Evolutionary conservation across 1,139 yeast genomes (phyloP).

Genomic region (Scheffersomyces illinoinensis): DNA sequence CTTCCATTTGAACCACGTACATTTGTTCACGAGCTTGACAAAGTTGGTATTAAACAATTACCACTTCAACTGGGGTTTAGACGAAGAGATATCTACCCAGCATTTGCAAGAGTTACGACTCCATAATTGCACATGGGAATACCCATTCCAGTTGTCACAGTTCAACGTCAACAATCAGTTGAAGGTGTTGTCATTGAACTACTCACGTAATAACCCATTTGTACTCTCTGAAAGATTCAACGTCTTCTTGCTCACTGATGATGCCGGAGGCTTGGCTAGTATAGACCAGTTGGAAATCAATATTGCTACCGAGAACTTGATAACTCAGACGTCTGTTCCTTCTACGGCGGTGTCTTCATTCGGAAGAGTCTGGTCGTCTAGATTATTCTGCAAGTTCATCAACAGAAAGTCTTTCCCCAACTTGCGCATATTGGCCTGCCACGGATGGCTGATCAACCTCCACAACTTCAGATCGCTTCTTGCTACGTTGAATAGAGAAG

Average conservation of each 20-base stretch:
- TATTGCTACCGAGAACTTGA: constrained; percentile 8
- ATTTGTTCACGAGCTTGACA: constrained; percentile 20
- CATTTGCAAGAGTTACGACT: constrained; percentile 17
- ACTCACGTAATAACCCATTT: constrained; percentile 31
- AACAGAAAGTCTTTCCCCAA: constrained; percentile 18
- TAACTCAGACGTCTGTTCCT: constrained; percentile 3
- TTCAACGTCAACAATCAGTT: constrained; percentile 31
- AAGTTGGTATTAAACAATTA: constrained; percentile 28
- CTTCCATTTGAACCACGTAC: constrained; percentile 35
- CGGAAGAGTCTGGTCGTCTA: constrained; percentile 7
- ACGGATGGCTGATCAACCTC: constrained; percentile 25
- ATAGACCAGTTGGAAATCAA: constrained; percentile 21
- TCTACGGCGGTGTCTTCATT: constrained; percentile 4
- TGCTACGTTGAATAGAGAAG: background rate
- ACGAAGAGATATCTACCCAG: constrained; percentile 5
- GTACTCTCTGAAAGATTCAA: constrained; percentile 39
- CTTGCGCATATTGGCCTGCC: constrained; percentile 18
- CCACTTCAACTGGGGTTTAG: constrained; percentile 33
- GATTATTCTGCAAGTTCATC: constrained; percentile 17
- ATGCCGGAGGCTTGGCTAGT: constrained; percentile 20
- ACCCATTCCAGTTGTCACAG: constrained; percentile 37
- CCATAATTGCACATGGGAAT: constrained; percentile 46
- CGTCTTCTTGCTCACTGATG: constrained; percentile 24
- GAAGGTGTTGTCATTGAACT: constrained; percentile 24
- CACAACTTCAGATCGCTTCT: constrained; percentile 4